These are phyloP conservation scores for Chenopodium suecicum DNA, from an alignment of 148 eudicot genomes.

Conservation along the genomic window DNA sequence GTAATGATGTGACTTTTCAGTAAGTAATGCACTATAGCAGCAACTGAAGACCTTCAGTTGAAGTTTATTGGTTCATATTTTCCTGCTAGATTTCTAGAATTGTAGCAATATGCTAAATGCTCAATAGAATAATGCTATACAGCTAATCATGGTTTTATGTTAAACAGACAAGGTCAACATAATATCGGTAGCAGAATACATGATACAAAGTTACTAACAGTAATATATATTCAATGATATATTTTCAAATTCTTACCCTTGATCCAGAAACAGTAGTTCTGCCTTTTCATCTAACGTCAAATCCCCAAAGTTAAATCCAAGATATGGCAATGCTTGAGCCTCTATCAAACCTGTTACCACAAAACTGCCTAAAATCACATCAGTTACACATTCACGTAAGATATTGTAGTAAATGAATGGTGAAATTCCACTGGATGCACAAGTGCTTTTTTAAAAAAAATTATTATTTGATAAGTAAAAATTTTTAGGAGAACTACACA, in stretches of 20 bases:
- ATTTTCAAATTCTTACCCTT: slow-evolving; percentile 42
- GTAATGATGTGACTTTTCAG: not conserved
- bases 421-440: not conserved
- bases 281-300: slow-evolving; percentile 86
- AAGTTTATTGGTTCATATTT: not conserved
- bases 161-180: not conserved
- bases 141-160: not conserved
- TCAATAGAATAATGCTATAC: not conserved
- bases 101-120: not conserved
- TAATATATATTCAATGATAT: not conserved
- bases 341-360: slow-evolving; percentile 88
- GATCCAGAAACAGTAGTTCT: slow-evolving; percentile 74
- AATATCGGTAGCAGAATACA: not conserved
- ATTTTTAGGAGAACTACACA: too few species aligned
- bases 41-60: not conserved
- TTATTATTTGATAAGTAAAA: too few species aligned
- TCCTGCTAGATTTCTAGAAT: not conserved
- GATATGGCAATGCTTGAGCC: slow-evolving; percentile 62
- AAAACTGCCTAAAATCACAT: slow-evolving; percentile 83
- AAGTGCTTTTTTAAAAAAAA: not conserved
- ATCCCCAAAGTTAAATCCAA: slow-evolving; percentile 60
- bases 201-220: not conserved
- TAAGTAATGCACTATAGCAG: not conserved
- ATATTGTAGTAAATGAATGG: not conserved
- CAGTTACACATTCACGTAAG: slow-evolving; percentile 27